Base-by-base conservation (phyloP, 2,329 filamentous ascomycete species). In the Akanthomyces dipterigenus region DNA sequence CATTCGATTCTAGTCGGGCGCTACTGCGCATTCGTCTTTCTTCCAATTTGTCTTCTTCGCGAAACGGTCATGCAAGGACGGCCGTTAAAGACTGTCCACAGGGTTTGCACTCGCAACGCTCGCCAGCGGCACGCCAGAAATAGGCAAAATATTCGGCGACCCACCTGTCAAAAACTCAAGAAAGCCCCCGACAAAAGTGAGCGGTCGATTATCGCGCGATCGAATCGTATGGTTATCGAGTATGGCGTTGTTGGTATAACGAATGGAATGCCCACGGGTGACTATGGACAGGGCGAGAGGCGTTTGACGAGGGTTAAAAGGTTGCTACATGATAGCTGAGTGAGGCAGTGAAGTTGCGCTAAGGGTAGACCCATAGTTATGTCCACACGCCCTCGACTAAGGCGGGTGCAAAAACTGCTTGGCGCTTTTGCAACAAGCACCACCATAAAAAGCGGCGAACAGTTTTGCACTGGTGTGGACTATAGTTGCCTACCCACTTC, bases 141-240 rank as follows among this genome's bases (percentile, higher is more conserved):
- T 49, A 53, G 57, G 46, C 22, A 43, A 16, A 26, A 14, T 5
- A 40, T 2, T 40, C 24, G 38, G 38, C 14, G 49, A 60, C 57
- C 57, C 57, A 60, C 57, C 57, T 60, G 48, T 54, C 57, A 54
- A 60, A 60, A 22, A 26, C 38, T 46, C 38, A 43, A 60, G 40
- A 31, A 20, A 16, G 14, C 24, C 24, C 26, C 24, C 43, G 26
- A 60, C n/a, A n/a, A 24, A 40, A 45, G 20, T 14, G 16, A 26
- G 14, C 16, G 26, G 3, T 46, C 16, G 3, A 20, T 26, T 20
- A 26, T 28, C 24, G 16, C 38, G 22, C 36, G 48, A 20, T 45
- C n/a, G 40, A 4, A 7, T 26, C n/a, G 49, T 28, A 16, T 22
- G 9, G 34, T 18, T 3, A 3, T 28, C 16, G 36, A 42, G 16